Conservation (phyloP, 2,329 filamentous ascomycete species). For the Aureobasidium sp. region DNA sequence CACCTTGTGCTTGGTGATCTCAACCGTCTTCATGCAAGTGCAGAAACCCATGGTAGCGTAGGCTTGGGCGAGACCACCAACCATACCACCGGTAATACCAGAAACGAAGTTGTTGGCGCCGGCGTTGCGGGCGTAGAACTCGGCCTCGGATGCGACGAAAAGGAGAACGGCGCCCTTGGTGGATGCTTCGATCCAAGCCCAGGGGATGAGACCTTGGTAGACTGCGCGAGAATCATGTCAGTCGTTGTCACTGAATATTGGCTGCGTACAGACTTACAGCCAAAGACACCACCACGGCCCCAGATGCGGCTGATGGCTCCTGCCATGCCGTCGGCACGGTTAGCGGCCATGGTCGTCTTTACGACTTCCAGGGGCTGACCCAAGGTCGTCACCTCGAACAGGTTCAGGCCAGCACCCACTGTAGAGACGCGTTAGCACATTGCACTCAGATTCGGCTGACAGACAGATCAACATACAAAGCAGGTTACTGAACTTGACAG, state of each 20-base stretch:
- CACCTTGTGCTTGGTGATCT: conserved; percentile 98
- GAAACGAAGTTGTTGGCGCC: conserved; percentile 82
- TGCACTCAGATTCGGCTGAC: background rate
- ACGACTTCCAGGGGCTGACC: conserved; percentile 89
- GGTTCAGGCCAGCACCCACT: conserved; percentile 85
- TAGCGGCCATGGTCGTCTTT: conserved; percentile 99
- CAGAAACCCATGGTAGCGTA: conserved; percentile 99
- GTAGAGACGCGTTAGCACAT: conserved; percentile 17
- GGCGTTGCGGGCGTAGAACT: conserved; percentile 74
- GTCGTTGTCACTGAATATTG: background rate
- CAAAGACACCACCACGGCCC: conserved; percentile 84
- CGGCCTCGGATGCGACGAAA: conserved; percentile 97
- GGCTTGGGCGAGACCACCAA: conserved; percentile 90
- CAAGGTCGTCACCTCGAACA: conserved; percentile 78
- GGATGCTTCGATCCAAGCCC: conserved; percentile 99
- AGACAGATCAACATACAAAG: conserved; percentile 50
- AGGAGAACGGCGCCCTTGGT: conserved; percentile 98
- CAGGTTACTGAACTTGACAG: conserved; percentile 99
- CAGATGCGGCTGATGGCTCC: conserved; percentile 81
- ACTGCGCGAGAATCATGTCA: conserved; percentile 49
- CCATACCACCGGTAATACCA: conserved; percentile 86
- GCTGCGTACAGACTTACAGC: conserved; percentile 62
- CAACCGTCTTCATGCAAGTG: conserved; percentile 99
- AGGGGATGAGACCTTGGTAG: conserved; percentile 98
- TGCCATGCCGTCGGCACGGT: conserved; percentile 80